phyloP scores from a whole-genome alignment of 1,284 basidiomycete species.

The Hemileccinum hortonii region DNA sequence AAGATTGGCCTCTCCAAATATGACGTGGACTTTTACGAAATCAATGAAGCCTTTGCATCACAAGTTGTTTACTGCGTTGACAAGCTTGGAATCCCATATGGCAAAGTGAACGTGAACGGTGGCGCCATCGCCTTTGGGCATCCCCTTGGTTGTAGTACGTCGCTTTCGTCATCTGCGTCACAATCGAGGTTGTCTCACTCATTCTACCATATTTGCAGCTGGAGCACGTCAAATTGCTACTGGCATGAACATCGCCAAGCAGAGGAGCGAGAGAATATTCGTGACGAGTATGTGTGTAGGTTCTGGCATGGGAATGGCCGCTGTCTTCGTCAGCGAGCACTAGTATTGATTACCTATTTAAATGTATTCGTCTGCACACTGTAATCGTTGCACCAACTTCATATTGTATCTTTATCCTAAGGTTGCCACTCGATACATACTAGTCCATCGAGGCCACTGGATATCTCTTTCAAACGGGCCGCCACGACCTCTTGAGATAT shows the following conservation, averaged over 20 bases:
- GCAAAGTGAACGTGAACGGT: constrained; percentile 85
- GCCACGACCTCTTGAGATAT: constrained; percentile 26
- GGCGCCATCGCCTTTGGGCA: constrained; percentile 91
- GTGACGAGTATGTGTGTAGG: constrained; percentile 97
- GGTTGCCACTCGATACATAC: background rate
- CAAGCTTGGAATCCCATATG: constrained; percentile 71
- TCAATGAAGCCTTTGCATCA: constrained; percentile 93
- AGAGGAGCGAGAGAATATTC: constrained; percentile 73
- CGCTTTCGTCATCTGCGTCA: constrained; percentile 11
- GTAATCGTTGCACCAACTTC: background rate
- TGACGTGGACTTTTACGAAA: constrained; percentile 92
- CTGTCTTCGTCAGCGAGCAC: constrained; percentile 83
- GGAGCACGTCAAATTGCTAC: constrained; percentile 90
- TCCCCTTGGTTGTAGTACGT: constrained; percentile 77
- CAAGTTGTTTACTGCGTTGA: constrained; percentile 83
- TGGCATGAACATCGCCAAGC: constrained; percentile 79
- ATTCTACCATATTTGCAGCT: constrained; percentile 42
- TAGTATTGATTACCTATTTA: constrained; percentile 34
- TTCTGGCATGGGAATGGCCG: constrained; percentile 85
- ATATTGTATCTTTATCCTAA: background rate
- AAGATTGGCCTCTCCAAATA: constrained; percentile 69
- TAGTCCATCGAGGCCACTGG: too few relatives aligned
- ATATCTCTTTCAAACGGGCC: constrained; percentile 38
- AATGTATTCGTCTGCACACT: background rate
- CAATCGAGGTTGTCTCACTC: background rate